Percentiles rank a stretch among this genome's conserved stretches.
Evolutionary conservation across 352 stramenopile genomes (phyloP).

Genomic region (Pythium aquatile): DNA sequence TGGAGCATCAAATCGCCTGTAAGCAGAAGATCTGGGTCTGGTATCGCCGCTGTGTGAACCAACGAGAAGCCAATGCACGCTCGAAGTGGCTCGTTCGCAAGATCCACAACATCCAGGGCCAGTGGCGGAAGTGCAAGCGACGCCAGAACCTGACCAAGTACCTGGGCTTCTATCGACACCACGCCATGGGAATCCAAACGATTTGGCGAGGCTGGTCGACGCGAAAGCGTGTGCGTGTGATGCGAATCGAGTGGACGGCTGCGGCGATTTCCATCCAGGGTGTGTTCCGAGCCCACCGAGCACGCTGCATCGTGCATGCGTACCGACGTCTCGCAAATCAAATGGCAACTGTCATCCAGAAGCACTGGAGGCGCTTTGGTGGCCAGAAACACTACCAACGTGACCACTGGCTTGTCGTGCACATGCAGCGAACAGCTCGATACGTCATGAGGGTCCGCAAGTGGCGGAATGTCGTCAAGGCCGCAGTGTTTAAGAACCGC

Average conservation of each 20-base stretch:
- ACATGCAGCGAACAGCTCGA: constrained; percentile 38
- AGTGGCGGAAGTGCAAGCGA: constrained; percentile 51
- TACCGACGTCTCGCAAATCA: constrained; percentile 32
- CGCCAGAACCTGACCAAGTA: constrained; percentile 35
- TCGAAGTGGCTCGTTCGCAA: constrained; percentile 51
- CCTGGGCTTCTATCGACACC: constrained; percentile 36
- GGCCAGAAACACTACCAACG: constrained; percentile 27
- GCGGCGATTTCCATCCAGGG: constrained; percentile 41
- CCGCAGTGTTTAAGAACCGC: constrained; percentile 31
- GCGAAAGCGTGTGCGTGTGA: constrained; percentile 23
- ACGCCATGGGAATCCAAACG: constrained; percentile 43
- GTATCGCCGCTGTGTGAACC: constrained; percentile 45
- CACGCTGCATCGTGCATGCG: constrained; percentile 27
- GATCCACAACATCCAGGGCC: constrained; percentile 50
- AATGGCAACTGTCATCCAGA: constrained; percentile 37
- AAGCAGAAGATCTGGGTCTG: constrained; percentile 41
- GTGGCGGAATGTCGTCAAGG: constrained; percentile 29
- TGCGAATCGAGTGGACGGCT: constrained; percentile 33
- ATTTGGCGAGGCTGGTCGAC: constrained; percentile 48
- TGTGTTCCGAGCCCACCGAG: constrained; percentile 38
- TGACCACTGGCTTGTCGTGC: constrained; percentile 34
- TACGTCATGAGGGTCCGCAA: constrained; percentile 35
- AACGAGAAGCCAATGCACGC: constrained; percentile 32
- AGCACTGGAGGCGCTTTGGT: constrained; percentile 37
- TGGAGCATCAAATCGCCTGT: constrained; percentile 24